Conservation (phyloP, 2,329 filamentous ascomycete genomes). For the Aspergillus hiratsukae region DNA sequence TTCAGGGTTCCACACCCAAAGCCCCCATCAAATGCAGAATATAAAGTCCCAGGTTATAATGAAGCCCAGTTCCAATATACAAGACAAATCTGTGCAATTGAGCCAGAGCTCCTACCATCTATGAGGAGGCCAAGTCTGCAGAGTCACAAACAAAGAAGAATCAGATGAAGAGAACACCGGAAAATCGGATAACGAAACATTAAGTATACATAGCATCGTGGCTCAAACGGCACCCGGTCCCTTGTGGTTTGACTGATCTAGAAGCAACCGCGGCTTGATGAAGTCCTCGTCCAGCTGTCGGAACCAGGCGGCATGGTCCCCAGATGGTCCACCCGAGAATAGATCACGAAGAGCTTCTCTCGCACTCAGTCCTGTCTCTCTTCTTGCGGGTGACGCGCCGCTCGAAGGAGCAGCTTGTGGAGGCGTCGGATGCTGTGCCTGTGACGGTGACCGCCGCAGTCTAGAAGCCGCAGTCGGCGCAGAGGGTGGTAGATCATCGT, state of each 20-base stretch:
- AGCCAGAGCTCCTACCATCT: not conserved
- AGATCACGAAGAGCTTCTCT: slow-evolving; percentile 74
- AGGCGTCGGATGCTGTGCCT: slow-evolving; percentile 23
- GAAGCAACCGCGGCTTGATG: slow-evolving; percentile 83
- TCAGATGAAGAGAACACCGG: not conserved
- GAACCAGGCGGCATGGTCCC: slow-evolving; percentile 87
- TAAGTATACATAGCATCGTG: slow-evolving; percentile 7
- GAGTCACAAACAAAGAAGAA: not conserved
- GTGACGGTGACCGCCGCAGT: slow-evolving; percentile 35
- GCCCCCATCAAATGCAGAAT: not conserved
- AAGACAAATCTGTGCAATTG: not conserved
- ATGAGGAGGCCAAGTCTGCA: not conserved
- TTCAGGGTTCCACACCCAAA: not conserved
- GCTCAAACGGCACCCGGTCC: slow-evolving; percentile 37
- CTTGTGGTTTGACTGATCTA: slow-evolving; percentile 61
- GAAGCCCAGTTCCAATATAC: not conserved
- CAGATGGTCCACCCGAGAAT: slow-evolving; percentile 64
- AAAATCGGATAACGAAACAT: not conserved
- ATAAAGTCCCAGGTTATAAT: not conserved
- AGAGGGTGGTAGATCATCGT: slow-evolving; percentile 58
- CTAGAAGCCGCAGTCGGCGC: slow-evolving; percentile 35
- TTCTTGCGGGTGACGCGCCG: slow-evolving; percentile 28
- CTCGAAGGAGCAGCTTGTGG: slow-evolving; percentile 16
- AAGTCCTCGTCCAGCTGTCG: slow-evolving; percentile 91
- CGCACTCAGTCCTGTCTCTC: slow-evolving; percentile 56